Evolutionary conservation across 1,139 yeast genomes (phyloP).

Genomic region (Kodamaea fungicola): DNA sequence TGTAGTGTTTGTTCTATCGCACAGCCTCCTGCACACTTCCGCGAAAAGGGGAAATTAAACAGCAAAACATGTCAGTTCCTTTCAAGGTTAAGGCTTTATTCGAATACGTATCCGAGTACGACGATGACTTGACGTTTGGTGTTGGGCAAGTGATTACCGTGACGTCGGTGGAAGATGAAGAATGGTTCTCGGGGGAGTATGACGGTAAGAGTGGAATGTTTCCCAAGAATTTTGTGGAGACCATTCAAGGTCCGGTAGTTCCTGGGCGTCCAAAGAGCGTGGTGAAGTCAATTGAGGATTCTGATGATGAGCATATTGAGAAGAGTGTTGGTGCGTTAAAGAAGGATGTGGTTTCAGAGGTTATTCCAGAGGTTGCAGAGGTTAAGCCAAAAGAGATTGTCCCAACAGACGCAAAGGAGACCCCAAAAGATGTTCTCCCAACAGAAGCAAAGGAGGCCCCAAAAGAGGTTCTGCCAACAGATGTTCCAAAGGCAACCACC

Average conservation of each 20-base stretch:
- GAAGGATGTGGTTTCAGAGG: background rate
- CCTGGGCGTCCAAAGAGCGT: background rate
- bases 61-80: slow-evolving; percentile 34
- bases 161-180: slow-evolving; percentile 77
- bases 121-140: slow-evolving; percentile 75
- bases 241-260: slow-evolving; percentile 14
- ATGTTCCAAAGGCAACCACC: background rate
- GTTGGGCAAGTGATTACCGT: slow-evolving; percentile 72
- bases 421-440: slow-evolving; percentile 4
- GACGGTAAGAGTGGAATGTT: slow-evolving; percentile 70
- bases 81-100: slow-evolving; percentile 68
- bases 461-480: background rate
- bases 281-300: background rate
- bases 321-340: background rate
- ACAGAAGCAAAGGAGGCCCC: background rate
- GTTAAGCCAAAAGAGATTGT: background rate
- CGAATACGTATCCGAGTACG: slow-evolving; percentile 73
- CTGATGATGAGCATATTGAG: slow-evolving; percentile 1
- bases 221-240: slow-evolving; percentile 79
- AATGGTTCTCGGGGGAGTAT: slow-evolving; percentile 80
- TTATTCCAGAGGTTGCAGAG: background rate
- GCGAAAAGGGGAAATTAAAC: slow-evolving; percentile 1
- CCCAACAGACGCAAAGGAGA: slow-evolving; percentile 1
- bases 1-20: background rate
- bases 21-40: background rate